Percentiles rank a stretch among this genome's conserved stretches.
These are phyloP conservation scores for Taiwanofungus camphoratus DNA, from an alignment of 1,284 basidiomycete species.

Conservation along the genomic window DNA sequence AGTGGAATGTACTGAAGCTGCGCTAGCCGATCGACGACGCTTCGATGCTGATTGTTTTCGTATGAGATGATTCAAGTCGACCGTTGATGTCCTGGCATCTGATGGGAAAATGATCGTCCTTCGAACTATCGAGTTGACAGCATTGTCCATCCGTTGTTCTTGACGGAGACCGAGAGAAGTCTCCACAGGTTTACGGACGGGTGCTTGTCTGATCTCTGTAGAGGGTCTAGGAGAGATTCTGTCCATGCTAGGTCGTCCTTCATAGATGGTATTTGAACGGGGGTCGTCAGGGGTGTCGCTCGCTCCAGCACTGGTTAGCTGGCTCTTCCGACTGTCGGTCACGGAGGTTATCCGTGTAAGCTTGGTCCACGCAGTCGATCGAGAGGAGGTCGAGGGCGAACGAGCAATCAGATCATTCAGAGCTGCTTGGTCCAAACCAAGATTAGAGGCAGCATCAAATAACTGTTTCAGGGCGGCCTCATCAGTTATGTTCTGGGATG, in stretches of 20 bases:
- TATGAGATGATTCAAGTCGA: slow-evolving; percentile 46
- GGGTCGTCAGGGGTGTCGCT: slow-evolving; percentile 20
- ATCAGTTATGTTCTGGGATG: slow-evolving; percentile 17
- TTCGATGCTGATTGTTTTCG: slow-evolving; percentile 45
- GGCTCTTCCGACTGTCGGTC: slow-evolving; percentile 25
- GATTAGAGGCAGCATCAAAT: slow-evolving; percentile 66
- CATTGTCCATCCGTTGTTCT: slow-evolving; percentile 31
- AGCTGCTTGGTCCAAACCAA: slow-evolving; percentile 67
- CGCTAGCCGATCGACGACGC: slow-evolving; percentile 54
- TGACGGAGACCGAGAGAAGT: slow-evolving; percentile 33
- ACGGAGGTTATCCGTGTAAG: slow-evolving; percentile 41
- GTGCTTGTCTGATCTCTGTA: slow-evolving; percentile 28
- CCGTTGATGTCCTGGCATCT: slow-evolving; percentile 47
- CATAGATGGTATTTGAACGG: slow-evolving; percentile 24
- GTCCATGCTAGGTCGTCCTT: slow-evolving; percentile 34
- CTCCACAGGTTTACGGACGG: slow-evolving; percentile 32
- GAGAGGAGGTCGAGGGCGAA: slow-evolving; percentile 60
- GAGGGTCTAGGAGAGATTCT: slow-evolving; percentile 26
- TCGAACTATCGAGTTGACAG: slow-evolving; percentile 51
- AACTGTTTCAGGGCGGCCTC: slow-evolving; percentile 57
- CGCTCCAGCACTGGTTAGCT: slow-evolving; percentile 18
- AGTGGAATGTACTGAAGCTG: slow-evolving; percentile 44
- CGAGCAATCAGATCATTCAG: slow-evolving; percentile 65
- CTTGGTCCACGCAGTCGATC: slow-evolving; percentile 40
- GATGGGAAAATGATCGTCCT: slow-evolving; percentile 75